These are phyloP conservation scores for Lolium perenne DNA, from an alignment of 176 grass and related monocot genomes.

Conservation along the genomic window DNA sequence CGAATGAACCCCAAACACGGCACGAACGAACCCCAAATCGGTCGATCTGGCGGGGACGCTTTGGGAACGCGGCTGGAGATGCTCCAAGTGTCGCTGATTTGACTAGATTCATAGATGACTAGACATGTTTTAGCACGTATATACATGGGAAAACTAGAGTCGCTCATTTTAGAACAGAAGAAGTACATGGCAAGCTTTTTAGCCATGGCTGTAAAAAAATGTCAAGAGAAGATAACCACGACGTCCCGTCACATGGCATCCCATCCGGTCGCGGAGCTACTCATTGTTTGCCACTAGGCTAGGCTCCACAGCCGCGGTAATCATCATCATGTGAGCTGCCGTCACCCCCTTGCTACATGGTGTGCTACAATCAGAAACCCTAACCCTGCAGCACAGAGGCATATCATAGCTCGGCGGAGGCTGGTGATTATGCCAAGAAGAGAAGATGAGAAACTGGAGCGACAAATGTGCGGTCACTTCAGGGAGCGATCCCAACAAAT, in stretches of 20 bases:
- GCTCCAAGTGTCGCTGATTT: too few relatives aligned
- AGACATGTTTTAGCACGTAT: too few relatives aligned
- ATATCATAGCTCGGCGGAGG: background rate
- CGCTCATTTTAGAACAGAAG: too few relatives aligned
- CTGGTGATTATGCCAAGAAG: background rate
- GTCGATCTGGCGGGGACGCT: too few relatives aligned
- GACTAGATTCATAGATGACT: too few relatives aligned
- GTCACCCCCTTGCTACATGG: background rate
- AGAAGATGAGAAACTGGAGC: background rate
- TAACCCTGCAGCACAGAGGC: background rate
- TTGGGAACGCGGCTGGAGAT: too few relatives aligned
- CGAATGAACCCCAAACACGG: too few relatives aligned
- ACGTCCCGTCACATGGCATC: background rate
- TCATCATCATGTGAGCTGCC: constrained; percentile 19
- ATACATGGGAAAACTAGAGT: too few relatives aligned
- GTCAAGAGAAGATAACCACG: background rate
- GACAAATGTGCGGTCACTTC: background rate
- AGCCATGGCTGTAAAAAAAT: background rate
- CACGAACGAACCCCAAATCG: too few relatives aligned
- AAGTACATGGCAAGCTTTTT: too few relatives aligned
- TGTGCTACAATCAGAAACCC: constrained; percentile 5
- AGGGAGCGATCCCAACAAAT: constrained; percentile 26
- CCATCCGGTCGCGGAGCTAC: constrained; percentile 21
- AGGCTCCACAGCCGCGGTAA: background rate
- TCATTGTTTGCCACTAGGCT: background rate